Evolutionary conservation across 2,329 filamentous ascomycete genomes (phyloP), one percentile per base, ranked within the genome.

Genomic region (Ophiostoma tasmaniense): DNA sequence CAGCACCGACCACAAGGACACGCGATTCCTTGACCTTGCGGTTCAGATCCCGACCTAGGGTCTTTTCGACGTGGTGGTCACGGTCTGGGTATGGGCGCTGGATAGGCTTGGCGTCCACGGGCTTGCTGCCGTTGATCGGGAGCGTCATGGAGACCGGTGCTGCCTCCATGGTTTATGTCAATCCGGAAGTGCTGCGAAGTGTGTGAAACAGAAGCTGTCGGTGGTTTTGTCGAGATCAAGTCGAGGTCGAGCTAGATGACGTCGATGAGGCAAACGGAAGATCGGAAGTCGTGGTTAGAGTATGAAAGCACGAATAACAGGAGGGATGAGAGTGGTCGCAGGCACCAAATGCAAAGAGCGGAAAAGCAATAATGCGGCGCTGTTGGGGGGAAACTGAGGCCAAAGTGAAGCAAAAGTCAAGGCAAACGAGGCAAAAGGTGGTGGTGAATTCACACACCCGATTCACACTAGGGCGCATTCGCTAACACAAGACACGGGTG

Each of bases 1-100:
- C 95, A 69, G 95, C 95, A 75, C 95, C 95, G 69, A 99, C 94
- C 83, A 99, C 92, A 70, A 99, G 84, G 67, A 97, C 90, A 72
- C 89, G 90, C 71, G 92, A 42, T 17, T 66, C 25, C 17, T 66
- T 66, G 64, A 66, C 64, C 17, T 66, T 50, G 39, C 42, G 25
- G 64, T 66, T 66, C 10, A 66, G 42, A 13, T 33, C 39, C 22
- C 33, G 17, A 42, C 64, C 64, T 2, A 66, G 64, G 2, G 64
- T 66, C 39, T 28, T 50, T 35, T 33, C 42, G 28, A 50, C 42
- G 28, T 66, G 64, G 64, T 65, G 22, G n/a, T 65, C 64, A 25
- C 64, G 64, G 64, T 64, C 64, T 3, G 64, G 64, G 64, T 65
- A 64, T 7, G 64, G 35, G 10, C 64, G 64, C 64, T 22, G 20